Conservation (phyloP, 2,329 filamentous ascomycete species). For the Parastagonospora avenae region DNA sequence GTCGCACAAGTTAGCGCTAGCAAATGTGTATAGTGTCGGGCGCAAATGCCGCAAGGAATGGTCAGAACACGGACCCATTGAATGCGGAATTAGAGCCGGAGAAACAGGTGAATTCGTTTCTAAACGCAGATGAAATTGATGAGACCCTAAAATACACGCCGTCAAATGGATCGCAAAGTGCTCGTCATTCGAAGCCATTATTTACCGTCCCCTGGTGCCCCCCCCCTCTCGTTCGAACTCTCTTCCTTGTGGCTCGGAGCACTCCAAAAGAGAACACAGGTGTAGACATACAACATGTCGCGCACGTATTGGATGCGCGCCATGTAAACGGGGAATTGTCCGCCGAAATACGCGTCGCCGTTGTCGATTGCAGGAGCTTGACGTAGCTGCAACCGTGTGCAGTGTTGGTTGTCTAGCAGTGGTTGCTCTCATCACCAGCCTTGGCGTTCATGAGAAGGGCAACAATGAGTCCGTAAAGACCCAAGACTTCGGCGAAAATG, state of each 20-base stretch:
- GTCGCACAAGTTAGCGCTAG: too few relatives aligned
- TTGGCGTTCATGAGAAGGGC: conserved; percentile 99
- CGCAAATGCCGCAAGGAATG: too few relatives aligned
- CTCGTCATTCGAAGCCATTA: conserved; percentile 39
- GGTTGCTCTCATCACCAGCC: conserved; percentile 46
- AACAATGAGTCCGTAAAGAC: conserved; percentile 99
- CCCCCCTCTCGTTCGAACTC: conserved; percentile 4
- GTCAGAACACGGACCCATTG: too few relatives aligned
- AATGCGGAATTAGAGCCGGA: background rate
- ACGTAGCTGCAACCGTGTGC: conserved; percentile 34
- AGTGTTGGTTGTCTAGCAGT: conserved; percentile 18
- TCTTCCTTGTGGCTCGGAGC: conserved; percentile 9
- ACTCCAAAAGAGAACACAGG: conserved; percentile 39
- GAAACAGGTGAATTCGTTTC: conserved; percentile 42
- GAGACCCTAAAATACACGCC: conserved; percentile 44
- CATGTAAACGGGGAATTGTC: conserved; percentile 30
- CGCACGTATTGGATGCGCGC: conserved; percentile 26
- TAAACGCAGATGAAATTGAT: conserved; percentile 37
- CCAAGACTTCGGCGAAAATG: conserved; percentile 99
- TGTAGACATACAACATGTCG: conserved; percentile 44
- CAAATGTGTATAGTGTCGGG: too few relatives aligned
- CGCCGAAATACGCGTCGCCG: conserved; percentile 27
- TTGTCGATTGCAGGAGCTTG: conserved; percentile 35
- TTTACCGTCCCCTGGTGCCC: conserved; percentile 28
- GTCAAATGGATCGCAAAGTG: conserved; percentile 41